These are phyloP conservation scores for Austropuccinia psidii DNA, from an alignment of 1,284 basidiomycete species.

Conservation along the genomic window DNA sequence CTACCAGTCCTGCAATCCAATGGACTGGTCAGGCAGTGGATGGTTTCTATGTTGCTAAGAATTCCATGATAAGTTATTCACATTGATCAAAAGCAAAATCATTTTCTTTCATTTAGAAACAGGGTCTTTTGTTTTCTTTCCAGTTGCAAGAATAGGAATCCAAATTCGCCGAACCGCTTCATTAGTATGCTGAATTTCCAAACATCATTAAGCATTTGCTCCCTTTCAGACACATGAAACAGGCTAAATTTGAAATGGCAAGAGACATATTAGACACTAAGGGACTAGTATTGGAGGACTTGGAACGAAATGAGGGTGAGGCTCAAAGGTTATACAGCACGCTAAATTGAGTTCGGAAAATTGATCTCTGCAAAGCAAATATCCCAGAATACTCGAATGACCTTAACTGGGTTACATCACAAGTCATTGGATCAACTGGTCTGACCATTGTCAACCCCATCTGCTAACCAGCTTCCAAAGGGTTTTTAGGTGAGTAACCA, in stretches of 20 bases:
- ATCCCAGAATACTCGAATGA: background rate
- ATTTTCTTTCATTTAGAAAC: background rate
- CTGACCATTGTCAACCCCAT: slow-evolving; percentile 36
- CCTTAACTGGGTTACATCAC: slow-evolving; percentile 6
- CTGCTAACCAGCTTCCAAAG: slow-evolving; percentile 47
- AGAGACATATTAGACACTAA: slow-evolving; percentile 82
- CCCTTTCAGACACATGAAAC: slow-evolving; percentile 92
- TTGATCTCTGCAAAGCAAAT: slow-evolving; percentile 38
- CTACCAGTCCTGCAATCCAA: slow-evolving; percentile 70
- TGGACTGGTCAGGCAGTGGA: slow-evolving; percentile 93
- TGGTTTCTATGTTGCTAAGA: slow-evolving; percentile 84
- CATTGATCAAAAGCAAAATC: background rate
- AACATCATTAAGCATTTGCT: slow-evolving; percentile 87
- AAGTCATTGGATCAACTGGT: slow-evolving; percentile 35
- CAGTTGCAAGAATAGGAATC: slow-evolving; percentile 85
- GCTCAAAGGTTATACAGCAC: slow-evolving; percentile 82
- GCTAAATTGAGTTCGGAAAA: slow-evolving; percentile 50
- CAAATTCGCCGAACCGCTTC: slow-evolving; percentile 87
- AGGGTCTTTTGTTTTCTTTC: background rate
- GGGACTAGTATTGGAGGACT: slow-evolving; percentile 74
- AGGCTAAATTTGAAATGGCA: slow-evolving; percentile 95
- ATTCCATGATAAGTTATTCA: slow-evolving; percentile 59
- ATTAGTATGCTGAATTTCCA: slow-evolving; percentile 93
- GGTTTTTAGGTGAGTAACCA: slow-evolving; percentile 80
- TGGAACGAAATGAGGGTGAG: slow-evolving; percentile 87